Conservation (phyloP, 805 yeast species). For the Yamadazyma olivae region DNA sequence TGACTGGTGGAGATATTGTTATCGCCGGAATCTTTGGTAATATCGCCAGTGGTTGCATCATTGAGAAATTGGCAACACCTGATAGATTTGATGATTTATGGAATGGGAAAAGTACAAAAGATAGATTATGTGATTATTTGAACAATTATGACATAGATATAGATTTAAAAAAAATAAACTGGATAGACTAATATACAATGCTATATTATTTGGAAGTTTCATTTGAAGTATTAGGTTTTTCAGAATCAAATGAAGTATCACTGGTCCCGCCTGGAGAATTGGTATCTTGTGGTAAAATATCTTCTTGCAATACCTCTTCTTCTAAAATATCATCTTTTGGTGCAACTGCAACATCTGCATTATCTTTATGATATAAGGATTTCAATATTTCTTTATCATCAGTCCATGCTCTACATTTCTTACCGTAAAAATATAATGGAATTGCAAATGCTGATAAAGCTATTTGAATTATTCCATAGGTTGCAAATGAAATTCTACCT, state of each 20-base stretch:
- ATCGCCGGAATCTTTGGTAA: slow-evolving; percentile 64
- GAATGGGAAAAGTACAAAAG: slow-evolving; percentile 54
- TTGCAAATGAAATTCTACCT: slow-evolving; percentile 44
- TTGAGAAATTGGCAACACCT: slow-evolving; percentile 81
- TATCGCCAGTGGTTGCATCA: slow-evolving; percentile 75
- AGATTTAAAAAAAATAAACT: background rate
- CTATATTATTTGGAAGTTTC: background rate
- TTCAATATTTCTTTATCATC: slow-evolving; percentile 44
- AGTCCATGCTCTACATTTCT: slow-evolving; percentile 48
- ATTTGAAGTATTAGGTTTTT: background rate
- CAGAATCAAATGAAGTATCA: slow-evolving; percentile 1
- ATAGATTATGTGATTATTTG: slow-evolving; percentile 44
- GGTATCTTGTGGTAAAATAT: too few relatives aligned
- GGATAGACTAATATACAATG: slow-evolving; percentile 2
- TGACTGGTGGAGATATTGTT: slow-evolving; percentile 45
- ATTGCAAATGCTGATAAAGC: slow-evolving; percentile 46
- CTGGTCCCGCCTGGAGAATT: too few relatives aligned
- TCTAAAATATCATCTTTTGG: slow-evolving; percentile 1
- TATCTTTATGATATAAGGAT: slow-evolving; percentile 26
- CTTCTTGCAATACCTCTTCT: too few relatives aligned
- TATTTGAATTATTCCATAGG: slow-evolving; percentile 52
- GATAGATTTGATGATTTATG: slow-evolving; percentile 51
- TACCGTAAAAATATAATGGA: slow-evolving; percentile 55
- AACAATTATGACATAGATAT: background rate
- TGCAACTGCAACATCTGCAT: slow-evolving; percentile 3